These are phyloP conservation scores for Fusarium sp. DNA, from an alignment of 2,329 filamentous ascomycete species.

Conservation along the genomic window DNA sequence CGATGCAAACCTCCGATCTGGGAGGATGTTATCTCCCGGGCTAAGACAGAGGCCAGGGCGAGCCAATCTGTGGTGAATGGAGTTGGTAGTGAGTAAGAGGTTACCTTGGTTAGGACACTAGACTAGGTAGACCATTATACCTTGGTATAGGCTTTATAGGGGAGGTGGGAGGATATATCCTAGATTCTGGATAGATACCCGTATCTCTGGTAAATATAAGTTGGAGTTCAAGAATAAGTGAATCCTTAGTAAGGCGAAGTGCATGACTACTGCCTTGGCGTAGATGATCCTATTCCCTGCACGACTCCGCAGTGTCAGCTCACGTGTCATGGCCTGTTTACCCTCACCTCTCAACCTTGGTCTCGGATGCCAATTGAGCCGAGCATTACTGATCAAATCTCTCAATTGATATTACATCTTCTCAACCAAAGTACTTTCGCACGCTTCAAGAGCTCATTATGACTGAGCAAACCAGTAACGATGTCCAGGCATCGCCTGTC, in stretches of 20 bases:
- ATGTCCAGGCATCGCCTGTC: neutral
- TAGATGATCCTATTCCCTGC: constrained; percentile 2
- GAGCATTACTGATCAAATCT: neutral
- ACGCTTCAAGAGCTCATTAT: neutral
- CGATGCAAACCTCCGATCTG: constrained; percentile 37
- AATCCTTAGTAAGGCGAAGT: neutral
- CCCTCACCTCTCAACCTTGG: neutral
- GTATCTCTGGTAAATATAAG: neutral
- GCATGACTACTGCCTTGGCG: neutral
- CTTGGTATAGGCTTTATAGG: no score
- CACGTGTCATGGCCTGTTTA: constrained; percentile 9
- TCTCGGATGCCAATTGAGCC: no score
- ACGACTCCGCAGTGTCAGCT: constrained; percentile 22
- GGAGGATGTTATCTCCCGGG: constrained; percentile 38
- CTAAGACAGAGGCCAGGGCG: constrained; percentile 18
- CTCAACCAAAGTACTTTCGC: no score
- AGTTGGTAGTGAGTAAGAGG: neutral
- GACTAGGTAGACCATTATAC: neutral
- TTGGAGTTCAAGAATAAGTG: accelerated
- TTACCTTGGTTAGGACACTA: accelerated
- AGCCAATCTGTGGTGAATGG: neutral
- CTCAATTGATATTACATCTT: neutral
- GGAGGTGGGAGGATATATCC: constrained; percentile 25
- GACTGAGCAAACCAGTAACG: neutral
- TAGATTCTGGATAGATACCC: constrained; percentile 12